Evolutionary conservation across 2,329 filamentous ascomycete species (phyloP).

Genomic region (Fusarium penzigii): DNA sequence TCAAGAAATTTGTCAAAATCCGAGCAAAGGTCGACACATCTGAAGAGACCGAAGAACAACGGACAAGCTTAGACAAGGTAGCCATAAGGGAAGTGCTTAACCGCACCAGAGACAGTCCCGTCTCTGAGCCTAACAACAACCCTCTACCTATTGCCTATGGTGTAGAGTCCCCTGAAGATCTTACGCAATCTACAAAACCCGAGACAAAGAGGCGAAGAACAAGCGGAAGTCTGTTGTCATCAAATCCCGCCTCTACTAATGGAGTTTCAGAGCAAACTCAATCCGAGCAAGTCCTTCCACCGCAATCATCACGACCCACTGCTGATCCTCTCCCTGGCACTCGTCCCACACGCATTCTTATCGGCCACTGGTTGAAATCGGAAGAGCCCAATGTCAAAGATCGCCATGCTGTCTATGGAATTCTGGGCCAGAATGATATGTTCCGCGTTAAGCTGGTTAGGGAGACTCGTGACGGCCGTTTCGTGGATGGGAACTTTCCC

Average conservation of each 20-base stretch:
- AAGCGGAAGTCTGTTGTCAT: slow-evolving; percentile 38
- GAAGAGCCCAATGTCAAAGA: slow-evolving; percentile 47
- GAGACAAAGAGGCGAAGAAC: slow-evolving; percentile 52
- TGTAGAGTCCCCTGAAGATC: slow-evolving; percentile 46
- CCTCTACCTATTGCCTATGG: slow-evolving; percentile 54
- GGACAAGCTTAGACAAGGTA: slow-evolving; percentile 38
- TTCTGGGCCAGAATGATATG: slow-evolving; percentile 63
- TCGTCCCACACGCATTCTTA: slow-evolving; percentile 57
- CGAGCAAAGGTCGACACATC: slow-evolving; percentile 44
- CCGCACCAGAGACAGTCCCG: slow-evolving; percentile 45
- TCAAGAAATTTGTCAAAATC: slow-evolving; percentile 65
- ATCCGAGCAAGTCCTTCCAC: slow-evolving; percentile 24
- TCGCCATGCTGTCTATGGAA: slow-evolving; percentile 64
- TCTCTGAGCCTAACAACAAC: slow-evolving; percentile 43
- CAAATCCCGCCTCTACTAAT: slow-evolving; percentile 31
- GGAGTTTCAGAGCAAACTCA: slow-evolving; percentile 22
- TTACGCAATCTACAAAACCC: slow-evolving; percentile 30
- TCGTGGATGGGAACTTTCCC: slow-evolving; percentile 61
- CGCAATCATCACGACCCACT: slow-evolving; percentile 19
- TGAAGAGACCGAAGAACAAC: slow-evolving; percentile 42
- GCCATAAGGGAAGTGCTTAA: slow-evolving; percentile 51
- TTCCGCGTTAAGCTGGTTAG: slow-evolving; percentile 64
- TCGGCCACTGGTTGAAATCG: slow-evolving; percentile 62
- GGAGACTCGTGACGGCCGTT: slow-evolving; percentile 61
- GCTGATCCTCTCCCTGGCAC: slow-evolving; percentile 50